Evolutionary conservation across 2,329 filamentous ascomycete species (phyloP).

Genomic region (Pseudogymnoascus sp.): DNA sequence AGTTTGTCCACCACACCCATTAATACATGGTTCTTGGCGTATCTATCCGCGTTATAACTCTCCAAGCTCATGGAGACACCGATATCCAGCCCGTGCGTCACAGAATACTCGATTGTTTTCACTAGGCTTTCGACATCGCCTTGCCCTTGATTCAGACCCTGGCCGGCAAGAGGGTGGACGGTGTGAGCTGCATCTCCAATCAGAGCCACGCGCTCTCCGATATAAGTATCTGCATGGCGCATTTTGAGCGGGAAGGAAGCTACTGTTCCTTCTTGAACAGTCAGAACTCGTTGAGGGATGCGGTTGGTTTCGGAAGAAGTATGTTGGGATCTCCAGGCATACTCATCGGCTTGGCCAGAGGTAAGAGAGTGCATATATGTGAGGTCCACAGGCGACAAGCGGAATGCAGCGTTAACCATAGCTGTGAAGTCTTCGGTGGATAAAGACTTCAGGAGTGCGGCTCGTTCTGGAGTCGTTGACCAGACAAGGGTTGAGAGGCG

Average conservation of each 20-base stretch:
- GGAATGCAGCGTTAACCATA: conserved; percentile 90
- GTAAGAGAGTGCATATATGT: conserved; percentile 67
- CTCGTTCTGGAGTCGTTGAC: conserved; percentile 80
- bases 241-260: conserved; percentile 88
- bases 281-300: conserved; percentile 58
- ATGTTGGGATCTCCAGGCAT: conserved; percentile 74
- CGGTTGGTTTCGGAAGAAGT: conserved; percentile 47
- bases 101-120: conserved; percentile 65
- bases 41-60: conserved; percentile 72
- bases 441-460: conserved; percentile 70
- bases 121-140: conserved; percentile 78
- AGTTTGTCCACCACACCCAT: conserved; percentile 80
- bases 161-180: conserved; percentile 86
- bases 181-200: conserved; percentile 94
- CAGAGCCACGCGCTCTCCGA: conserved; percentile 80
- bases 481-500: conserved; percentile 82
- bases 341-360: conserved; percentile 60
- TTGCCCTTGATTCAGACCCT: conserved; percentile 89
- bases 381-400: conserved; percentile 70
- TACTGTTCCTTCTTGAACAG: conserved; percentile 69
- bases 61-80: conserved; percentile 73
- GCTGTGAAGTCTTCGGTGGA: conserved; percentile 66
- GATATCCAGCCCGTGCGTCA: conserved; percentile 79
- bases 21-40: conserved; percentile 71
- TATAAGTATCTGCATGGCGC: conserved; percentile 90